Percentiles rank a stretch among this genome's conserved stretches.
phyloP scores from a whole-genome alignment of 2,329 filamentous ascomycete genomes.

The Pseudopyrenochaeta lycopersici region DNA sequence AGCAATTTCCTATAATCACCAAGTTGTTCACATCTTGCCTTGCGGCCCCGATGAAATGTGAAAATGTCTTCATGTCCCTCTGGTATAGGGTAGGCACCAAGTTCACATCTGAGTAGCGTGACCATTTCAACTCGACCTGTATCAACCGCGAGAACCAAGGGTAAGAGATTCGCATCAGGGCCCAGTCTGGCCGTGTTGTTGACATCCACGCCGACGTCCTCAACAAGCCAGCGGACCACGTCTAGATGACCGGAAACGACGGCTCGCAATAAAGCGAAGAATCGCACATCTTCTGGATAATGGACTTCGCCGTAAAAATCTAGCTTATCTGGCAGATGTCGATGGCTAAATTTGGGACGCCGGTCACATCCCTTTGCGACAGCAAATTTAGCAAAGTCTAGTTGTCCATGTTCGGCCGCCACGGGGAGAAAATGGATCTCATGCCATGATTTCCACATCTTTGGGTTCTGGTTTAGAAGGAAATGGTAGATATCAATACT shows the following conservation, averaged over 20 bases:
- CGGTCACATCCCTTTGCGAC: neutral
- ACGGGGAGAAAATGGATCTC: slow-evolving; percentile 3
- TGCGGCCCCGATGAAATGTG: no score
- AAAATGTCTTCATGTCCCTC: neutral
- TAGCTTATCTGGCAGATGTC: neutral
- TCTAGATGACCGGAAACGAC: slow-evolving; percentile 1
- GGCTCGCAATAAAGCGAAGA: slow-evolving; percentile 4
- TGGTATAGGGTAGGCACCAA: neutral
- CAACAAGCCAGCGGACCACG: slow-evolving; percentile 2
- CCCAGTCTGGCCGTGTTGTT: neutral
- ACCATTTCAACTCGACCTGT: neutral
- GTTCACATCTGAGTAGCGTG: neutral
- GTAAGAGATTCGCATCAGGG: neutral
- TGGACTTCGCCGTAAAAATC: neutral
- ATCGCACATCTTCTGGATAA: neutral
- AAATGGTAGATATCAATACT: neutral
- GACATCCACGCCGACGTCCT: slow-evolving; percentile 3
- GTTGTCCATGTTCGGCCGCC: slow-evolving; percentile 9
- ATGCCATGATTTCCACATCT: neutral
- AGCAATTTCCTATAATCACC: neutral
- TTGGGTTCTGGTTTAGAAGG: neutral
- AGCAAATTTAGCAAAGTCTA: slow-evolving; percentile 7
- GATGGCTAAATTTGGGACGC: neutral
- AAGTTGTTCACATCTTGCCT: no score
- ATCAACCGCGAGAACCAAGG: neutral